Conservation (phyloP, 441 rosid species). For the Capsella rubella region DNA sequence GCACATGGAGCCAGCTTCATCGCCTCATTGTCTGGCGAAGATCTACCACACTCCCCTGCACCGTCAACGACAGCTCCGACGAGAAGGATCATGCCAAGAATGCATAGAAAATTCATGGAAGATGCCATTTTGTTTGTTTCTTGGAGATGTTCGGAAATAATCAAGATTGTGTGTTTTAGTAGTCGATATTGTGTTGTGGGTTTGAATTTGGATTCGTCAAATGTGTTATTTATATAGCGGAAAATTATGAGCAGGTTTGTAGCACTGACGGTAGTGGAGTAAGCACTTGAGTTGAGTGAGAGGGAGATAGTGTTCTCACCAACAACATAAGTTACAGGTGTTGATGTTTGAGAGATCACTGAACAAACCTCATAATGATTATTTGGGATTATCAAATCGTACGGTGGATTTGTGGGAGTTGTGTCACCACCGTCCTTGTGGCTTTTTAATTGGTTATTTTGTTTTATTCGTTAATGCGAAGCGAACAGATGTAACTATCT, state of each 20-base stretch:
- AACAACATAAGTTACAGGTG: slow-evolving; percentile 38
- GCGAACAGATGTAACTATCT: not conserved
- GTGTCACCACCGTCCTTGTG: slow-evolving; percentile 42
- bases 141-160: not conserved
- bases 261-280: slow-evolving; percentile 38
- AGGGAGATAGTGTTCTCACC: slow-evolving; percentile 42
- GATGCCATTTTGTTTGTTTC: slow-evolving; percentile 21
- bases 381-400: not conserved
- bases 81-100: slow-evolving; percentile 32
- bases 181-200: slow-evolving; percentile 11
- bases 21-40: slow-evolving; percentile 70
- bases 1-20: slow-evolving; percentile 69
- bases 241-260: not conserved
- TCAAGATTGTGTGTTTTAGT: not conserved
- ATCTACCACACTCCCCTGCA: slow-evolving; percentile 70
- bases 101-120: slow-evolving; percentile 27
- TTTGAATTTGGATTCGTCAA: not conserved
- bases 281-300: slow-evolving; percentile 43
- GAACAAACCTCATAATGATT: slow-evolving; percentile 13
- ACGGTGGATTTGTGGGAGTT: slow-evolving; percentile 39
- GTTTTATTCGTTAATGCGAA: not conserved
- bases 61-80: slow-evolving; percentile 27
- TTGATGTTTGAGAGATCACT: slow-evolving; percentile 31
- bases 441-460: not conserved
- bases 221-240: slow-evolving; percentile 23